A percentile compares a stretch with the other conserved stretches of the same genome.
Conservation (phyloP, 208 protist species). For the Leishmania gerbilli region DNA sequence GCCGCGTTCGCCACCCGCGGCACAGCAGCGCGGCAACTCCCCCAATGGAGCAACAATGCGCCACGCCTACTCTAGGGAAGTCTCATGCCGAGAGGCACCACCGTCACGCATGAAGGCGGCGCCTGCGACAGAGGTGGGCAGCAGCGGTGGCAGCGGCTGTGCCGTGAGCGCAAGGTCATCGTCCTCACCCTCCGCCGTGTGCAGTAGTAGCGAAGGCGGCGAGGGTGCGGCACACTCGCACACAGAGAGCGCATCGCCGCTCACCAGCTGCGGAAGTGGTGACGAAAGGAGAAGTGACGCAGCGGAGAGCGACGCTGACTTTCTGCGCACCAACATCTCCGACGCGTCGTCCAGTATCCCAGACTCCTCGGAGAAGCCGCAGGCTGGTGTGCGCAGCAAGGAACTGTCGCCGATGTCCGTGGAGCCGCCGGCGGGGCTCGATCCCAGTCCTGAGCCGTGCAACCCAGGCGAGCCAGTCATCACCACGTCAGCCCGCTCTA, state of each 20-base stretch:
- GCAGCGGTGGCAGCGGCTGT: not conserved
- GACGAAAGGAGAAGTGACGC: not conserved
- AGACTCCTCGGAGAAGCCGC: not conserved
- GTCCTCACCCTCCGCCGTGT: not conserved
- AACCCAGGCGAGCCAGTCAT: not conserved
- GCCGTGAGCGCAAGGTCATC: not conserved
- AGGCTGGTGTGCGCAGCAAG: not conserved
- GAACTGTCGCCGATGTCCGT: not conserved
- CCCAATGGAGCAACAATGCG: not conserved
- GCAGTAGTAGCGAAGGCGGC: not conserved
- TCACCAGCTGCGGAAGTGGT: slow-evolving; percentile 1
- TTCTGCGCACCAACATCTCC: slow-evolving; percentile 21
- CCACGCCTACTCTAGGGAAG: not conserved
- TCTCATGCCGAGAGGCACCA: not conserved
- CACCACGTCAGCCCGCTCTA: not conserved
- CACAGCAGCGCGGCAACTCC: not conserved
- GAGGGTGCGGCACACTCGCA: not conserved
- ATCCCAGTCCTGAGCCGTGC: slow-evolving; percentile 23
- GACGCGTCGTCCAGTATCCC: not conserved
- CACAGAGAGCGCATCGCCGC: not conserved
- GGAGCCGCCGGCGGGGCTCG: slow-evolving; percentile 10
- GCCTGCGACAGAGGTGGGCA: not conserved
- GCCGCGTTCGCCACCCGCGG: not conserved
- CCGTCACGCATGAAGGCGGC: not conserved
- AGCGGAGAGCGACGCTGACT: slow-evolving; percentile 15